Percentiles rank a stretch among this genome's conserved stretches.
Conservation (phyloP, 306 rosid genomes). For the Lathyrus tuberosus region DNA sequence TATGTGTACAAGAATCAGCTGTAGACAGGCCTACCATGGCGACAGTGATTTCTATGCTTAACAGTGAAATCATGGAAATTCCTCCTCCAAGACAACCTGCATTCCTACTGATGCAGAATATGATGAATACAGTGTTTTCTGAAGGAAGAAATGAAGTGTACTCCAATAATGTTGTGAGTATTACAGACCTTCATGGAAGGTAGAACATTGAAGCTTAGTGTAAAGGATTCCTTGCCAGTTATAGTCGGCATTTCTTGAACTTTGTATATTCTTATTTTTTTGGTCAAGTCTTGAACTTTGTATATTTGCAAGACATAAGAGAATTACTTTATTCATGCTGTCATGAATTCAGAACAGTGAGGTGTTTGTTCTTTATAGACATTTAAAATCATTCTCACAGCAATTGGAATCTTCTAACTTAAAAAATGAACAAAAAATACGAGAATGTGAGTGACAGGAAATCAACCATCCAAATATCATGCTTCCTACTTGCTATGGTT, state of each 20-base stretch:
- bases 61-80: conserved; percentile 36
- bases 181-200: conserved; percentile 11
- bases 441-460: too few species aligned
- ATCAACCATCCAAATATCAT: too few species aligned
- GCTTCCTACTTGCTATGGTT: too few species aligned
- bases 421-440: too few species aligned
- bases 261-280: too few species aligned
- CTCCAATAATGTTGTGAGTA: conserved; percentile 14
- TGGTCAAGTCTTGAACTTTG: too few species aligned
- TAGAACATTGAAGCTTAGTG: not conserved
- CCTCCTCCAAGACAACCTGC: conserved; percentile 41
- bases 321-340: too few species aligned
- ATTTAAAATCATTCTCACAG: too few species aligned
- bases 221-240: not conserved
- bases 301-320: too few species aligned
- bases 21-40: conserved; percentile 36
- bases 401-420: too few species aligned
- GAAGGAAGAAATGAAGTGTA: not conserved
- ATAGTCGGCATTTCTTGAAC: not conserved
- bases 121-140: not conserved
- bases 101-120: conserved; percentile 19
- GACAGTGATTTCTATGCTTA: conserved; percentile 38
- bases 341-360: too few species aligned
- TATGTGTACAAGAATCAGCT: conserved; percentile 46
- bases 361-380: too few species aligned